Base-by-base conservation (phyloP, 1,284 basidiomycete species). In the Puccinia hordei region DNA sequence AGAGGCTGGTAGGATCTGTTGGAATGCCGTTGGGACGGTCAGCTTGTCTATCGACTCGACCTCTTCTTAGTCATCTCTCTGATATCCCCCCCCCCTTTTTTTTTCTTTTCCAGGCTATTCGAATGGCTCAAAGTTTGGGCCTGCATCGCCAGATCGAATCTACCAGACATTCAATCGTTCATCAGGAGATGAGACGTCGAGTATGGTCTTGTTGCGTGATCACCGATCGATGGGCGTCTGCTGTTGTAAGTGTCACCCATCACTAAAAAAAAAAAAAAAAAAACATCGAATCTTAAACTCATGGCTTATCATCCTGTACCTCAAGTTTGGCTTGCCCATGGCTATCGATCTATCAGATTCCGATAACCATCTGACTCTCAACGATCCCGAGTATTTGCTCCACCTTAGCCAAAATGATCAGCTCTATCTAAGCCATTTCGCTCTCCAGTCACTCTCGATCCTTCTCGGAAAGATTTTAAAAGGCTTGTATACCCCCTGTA, bases 291-390 rank as follows among this genome's bases (percentile, higher is more conserved):
- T n/a, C n/a, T n/a, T n/a, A n/a, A n/a, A n/a, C n/a, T n/a, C n/a
- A n/a, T n/a, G n/a, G n/a, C n/a, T n/a, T n/a, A n/a, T n/a, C 24
- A n/a, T 24, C 24, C 24, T 55, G n/a, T 22, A 24, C 44, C 12
- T 91, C 59, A 90, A 91, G 51, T 94, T 92, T 84, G 93, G 93
- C 0, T 92, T 93, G 83, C 93, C 95, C 2, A 91, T 91, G 85
- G 92, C 95, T 90, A 94, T 97, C 82, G 93, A 96, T 85, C 90
- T 97, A 2, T 90, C 92, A 82, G 95, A 97, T 86, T 98, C 95
- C 86, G 95, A 98, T 85, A 69, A 69, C 24, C 66, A 69, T 69
- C 90, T 73, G 92, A 89, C 84, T 87, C 77, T 81, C 84, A 0
- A 84, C 85, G 3, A 81, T 81, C 59, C 74, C 35, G 51, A 76